Percentiles rank a stretch among this genome's conserved stretches.
Evolutionary conservation across 345 rosid species (phyloP).

Genomic region (Xanthoceras sorbifolium): DNA sequence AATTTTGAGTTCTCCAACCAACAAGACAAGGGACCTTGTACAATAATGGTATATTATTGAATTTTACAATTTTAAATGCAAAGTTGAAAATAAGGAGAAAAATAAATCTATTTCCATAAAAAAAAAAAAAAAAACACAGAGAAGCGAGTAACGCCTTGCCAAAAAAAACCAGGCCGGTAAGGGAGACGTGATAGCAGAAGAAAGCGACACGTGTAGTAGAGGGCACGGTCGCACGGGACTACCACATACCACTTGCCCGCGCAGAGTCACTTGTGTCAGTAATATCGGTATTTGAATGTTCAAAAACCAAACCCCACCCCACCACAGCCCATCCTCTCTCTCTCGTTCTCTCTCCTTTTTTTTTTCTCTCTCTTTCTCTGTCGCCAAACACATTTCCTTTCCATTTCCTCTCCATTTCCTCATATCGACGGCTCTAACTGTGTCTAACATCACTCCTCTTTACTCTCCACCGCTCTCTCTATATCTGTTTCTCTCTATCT

Average conservation of each 20-base stretch:
- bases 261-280: slow-evolving; percentile 25
- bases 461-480: neutral
- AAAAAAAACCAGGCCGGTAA: neutral
- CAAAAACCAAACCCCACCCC: slow-evolving; percentile 34
- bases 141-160: neutral
- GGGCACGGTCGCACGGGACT: neutral
- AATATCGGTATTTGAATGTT: slow-evolving; percentile 60
- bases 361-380: slow-evolving; percentile 6
- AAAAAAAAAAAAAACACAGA: too few relatives aligned
- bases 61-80: too few relatives aligned
- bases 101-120: too few relatives aligned
- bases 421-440: neutral
- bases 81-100: too few relatives aligned
- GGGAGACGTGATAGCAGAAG: neutral
- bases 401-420: neutral
- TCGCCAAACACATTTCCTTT: neutral
- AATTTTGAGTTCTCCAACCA: too few relatives aligned
- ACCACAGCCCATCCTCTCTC: slow-evolving; percentile 13
- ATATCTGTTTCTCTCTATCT: slow-evolving; percentile 15
- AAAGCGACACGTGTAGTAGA: slow-evolving; percentile 18
- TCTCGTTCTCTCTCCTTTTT: slow-evolving; percentile 4
- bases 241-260: slow-evolving; percentile 37
- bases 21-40: too few relatives aligned
- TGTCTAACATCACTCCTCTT: neutral
- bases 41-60: too few relatives aligned